A percentile compares a stretch with the other conserved stretches of the same genome.
Evolutionary conservation across 140 eudicot genomes (phyloP).

Genomic region (Stevia rebaudiana): DNA sequence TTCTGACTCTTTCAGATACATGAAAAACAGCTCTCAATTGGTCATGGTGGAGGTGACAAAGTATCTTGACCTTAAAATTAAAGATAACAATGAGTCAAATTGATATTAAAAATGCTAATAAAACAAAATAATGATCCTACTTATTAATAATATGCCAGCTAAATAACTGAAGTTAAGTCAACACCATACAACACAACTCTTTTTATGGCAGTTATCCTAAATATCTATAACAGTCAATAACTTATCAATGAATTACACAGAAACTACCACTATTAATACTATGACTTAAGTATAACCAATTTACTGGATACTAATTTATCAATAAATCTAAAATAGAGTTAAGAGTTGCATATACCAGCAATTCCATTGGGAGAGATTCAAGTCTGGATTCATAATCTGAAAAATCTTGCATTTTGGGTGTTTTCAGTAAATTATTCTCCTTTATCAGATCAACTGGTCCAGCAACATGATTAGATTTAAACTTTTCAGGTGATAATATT

Average conservation of each 20-base stretch:
- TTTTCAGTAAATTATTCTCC: constrained; percentile 42
- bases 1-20: constrained; percentile 78
- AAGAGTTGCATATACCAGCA: constrained; percentile 56
- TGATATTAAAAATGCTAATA: neutral
- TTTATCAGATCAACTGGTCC: constrained; percentile 31
- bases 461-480: constrained; percentile 30
- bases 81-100: constrained; percentile 6
- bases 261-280: neutral
- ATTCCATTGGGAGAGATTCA: constrained; percentile 80
- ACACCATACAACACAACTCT: too few species aligned
- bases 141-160: neutral
- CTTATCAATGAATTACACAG: neutral
- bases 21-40: constrained; percentile 84
- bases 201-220: too few species aligned
- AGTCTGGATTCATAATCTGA: constrained; percentile 70
- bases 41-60: constrained; percentile 93
- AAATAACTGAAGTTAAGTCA: neutral
- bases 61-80: constrained; percentile 67
- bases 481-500: constrained; percentile 59
- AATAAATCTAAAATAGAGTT: neutral
- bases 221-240: neutral
- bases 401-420: constrained; percentile 66
- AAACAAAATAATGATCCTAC: neutral
- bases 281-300: neutral
- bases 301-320: neutral